phyloP scores from a whole-genome alignment of 495 filamentous ascomycete species.

The Oleoguttula mirabilis region DNA sequence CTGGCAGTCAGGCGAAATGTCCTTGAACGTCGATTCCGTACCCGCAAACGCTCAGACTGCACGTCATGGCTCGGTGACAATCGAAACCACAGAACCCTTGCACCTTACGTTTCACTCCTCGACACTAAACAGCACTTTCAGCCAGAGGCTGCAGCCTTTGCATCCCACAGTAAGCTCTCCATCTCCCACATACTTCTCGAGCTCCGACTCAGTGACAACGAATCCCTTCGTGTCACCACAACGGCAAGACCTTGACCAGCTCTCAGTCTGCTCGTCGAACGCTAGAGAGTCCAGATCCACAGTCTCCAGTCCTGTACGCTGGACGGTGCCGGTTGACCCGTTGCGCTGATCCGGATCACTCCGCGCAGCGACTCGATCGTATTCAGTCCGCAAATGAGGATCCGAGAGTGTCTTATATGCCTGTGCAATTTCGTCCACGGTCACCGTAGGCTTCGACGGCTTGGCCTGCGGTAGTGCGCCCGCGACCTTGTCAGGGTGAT shows the following conservation, averaged over 20 bases:
- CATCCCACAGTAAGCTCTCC: constrained; percentile 69
- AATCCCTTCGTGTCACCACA: constrained; percentile 72
- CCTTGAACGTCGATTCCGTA: too few relatives aligned
- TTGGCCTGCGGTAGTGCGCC: constrained; percentile 5
- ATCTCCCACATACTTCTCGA: constrained; percentile 50
- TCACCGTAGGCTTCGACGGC: constrained; percentile 17
- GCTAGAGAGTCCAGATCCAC: constrained; percentile 74
- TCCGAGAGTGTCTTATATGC: constrained; percentile 63
- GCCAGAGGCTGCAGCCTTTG: constrained; percentile 68
- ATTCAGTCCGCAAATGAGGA: constrained; percentile 44
- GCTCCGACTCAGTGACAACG: constrained; percentile 52
- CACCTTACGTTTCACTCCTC: constrained; percentile 36
- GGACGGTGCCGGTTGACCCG: constrained; percentile 4
- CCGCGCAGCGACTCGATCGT: constrained; percentile 42
- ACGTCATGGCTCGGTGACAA: too few relatives aligned
- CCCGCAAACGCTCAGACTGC: too few relatives aligned
- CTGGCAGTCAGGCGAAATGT: too few relatives aligned
- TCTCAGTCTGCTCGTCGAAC: constrained; percentile 34
- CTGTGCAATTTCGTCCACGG: constrained; percentile 67
- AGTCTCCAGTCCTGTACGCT: constrained; percentile 52
- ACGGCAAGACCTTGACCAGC: constrained; percentile 62
- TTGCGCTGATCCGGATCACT: constrained; percentile 17
- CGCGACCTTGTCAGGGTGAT: constrained; percentile 69
- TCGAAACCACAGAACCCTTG: too few relatives aligned
- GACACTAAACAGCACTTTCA: constrained; percentile 60